Base-by-base conservation (phyloP, 1,284 basidiomycete species). In the Neonothopanus nambi region DNA sequence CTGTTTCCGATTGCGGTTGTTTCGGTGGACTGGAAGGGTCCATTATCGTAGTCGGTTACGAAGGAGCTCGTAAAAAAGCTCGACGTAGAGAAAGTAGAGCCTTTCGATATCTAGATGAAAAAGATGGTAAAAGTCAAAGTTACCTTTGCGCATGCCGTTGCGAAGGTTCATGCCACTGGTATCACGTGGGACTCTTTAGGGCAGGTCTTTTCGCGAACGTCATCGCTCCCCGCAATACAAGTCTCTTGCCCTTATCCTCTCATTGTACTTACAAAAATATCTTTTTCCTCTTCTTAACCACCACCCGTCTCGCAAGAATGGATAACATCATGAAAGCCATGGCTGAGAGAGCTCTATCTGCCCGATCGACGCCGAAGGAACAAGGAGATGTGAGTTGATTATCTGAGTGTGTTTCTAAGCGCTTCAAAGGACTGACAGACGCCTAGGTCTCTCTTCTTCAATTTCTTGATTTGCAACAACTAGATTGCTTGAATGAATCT, bases 401-500 rank as follows among this genome's bases (percentile, higher is more conserved):
- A 7, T 23, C 20, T n/a, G 1, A 39, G 1, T 42, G 24, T 17
- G 5, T 12, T 9, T 8, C n/a, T n/a, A 21, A 30, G 17, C 30
- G 33, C n/a, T 20, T 20, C 40, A 38, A 21, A 13, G 33, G 20
- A 49, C 44, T 17, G 28, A 46, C 20, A 8, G 5, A 35, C n/a
- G 28, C 37, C 48, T 56, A 82, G 80, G 65, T 68, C 49, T 89
- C 87, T 18, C 69, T 90, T 33, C 73, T 89, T 46, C 77, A 83
- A 63, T 73, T 75, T 58, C 70, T 90, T 43, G 85, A 89, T 61
- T 57, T 74, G 18, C 71, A 75, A 5, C 85, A 89, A 64, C 66
- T 89, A 51, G 84, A 83, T 54, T 93, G 91, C 58, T 77, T 94
- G 57, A 93, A 94, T 67, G 92, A 94, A 68, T 74, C 79, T 28